Evolutionary conservation across 2,329 filamentous ascomycete species (phyloP).

Genomic region (Diaporthe helianthi): DNA sequence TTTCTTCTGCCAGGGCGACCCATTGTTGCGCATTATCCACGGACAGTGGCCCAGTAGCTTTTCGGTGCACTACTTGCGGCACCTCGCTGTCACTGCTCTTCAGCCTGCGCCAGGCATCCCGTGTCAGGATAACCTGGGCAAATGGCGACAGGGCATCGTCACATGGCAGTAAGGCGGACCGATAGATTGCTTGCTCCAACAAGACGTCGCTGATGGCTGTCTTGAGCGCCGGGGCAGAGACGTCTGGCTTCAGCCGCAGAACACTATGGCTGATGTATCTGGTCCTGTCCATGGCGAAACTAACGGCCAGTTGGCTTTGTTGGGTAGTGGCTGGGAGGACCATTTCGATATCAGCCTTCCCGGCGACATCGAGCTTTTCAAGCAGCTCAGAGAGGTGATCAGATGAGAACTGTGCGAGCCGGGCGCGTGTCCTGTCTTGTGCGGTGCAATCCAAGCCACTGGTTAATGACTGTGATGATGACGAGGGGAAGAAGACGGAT

Average conservation of each 20-base stretch:
- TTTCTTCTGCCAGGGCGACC: slow-evolving; percentile 35
- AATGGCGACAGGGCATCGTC: slow-evolving; percentile 46
- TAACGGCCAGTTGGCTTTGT: slow-evolving; percentile 46
- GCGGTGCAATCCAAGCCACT: neutral
- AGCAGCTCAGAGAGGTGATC: slow-evolving; percentile 37
- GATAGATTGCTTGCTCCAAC: slow-evolving; percentile 42
- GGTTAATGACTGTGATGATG: neutral
- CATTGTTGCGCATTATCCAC: slow-evolving; percentile 31
- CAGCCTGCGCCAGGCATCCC: slow-evolving; percentile 28
- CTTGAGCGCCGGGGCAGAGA: slow-evolving; percentile 39
- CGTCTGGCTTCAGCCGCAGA: slow-evolving; percentile 38
- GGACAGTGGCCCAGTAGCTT: neutral
- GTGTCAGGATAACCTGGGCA: slow-evolving; percentile 43
- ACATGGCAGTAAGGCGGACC: slow-evolving; percentile 43
- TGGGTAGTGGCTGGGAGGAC: slow-evolving; percentile 45
- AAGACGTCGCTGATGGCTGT: slow-evolving; percentile 40
- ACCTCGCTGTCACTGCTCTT: slow-evolving; percentile 33
- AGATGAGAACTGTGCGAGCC: slow-evolving; percentile 36
- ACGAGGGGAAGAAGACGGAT: slow-evolving; percentile 35
- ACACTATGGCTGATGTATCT: slow-evolving; percentile 45
- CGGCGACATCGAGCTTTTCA: slow-evolving; percentile 28
- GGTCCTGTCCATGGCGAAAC: slow-evolving; percentile 40
- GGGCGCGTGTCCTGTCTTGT: slow-evolving; percentile 3
- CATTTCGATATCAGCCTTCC: slow-evolving; percentile 38
- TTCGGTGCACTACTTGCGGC: slow-evolving; percentile 18